Base-by-base conservation (phyloP, 2,329 filamentous ascomycete genomes). In the Biscogniauxia sp. region DNA sequence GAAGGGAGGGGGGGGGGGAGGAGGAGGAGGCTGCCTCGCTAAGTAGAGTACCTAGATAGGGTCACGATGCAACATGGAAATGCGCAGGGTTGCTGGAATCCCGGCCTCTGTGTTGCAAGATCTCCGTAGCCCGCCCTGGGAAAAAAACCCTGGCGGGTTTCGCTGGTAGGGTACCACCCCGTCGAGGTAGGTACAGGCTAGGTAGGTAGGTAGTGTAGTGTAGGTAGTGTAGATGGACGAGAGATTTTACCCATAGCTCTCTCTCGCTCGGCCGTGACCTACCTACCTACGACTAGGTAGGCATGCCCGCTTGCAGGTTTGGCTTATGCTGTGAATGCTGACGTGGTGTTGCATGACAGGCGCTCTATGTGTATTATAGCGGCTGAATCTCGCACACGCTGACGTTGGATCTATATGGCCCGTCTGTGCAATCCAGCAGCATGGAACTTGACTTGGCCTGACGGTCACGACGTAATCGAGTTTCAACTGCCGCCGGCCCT, bases 401-500 rank as follows among this genome's bases (percentile, higher is more conserved):
- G 56, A 53, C 37, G 32, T 53, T 54, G 50, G 55, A 51, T 20
- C 32, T 41, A 49, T 23, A 15, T 53, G 32, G 28, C n/a, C 53
- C 41, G 20, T 20, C 41, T 26, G 54, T 23, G 59, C 63, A 65
- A 61, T 63, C 61, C 63, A 61, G 61, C 52, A 19, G 65, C 63
- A 61, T 64, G 65, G 61, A 54, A 63, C 54, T n/a, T n/a, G n/a
- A n/a, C n/a, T n/a, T 28, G 20, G 4, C 52, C 9, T 19, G 52
- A 7, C 45, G 15, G 37, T 32, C 25, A 53, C 49, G 49, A 52
- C 55, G 37, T 25, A 50, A 52, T 60, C 59, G 63, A 55, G 66
- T 66, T 66, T 68, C 66, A 68, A 68, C 64, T 68, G 66, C 66
- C 66, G 66, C 66, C 58, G 55, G 60, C 63, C 61, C 56, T 62